Conservation (phyloP, 805 yeast species). For the Sugiyamaella marilandica region DNA sequence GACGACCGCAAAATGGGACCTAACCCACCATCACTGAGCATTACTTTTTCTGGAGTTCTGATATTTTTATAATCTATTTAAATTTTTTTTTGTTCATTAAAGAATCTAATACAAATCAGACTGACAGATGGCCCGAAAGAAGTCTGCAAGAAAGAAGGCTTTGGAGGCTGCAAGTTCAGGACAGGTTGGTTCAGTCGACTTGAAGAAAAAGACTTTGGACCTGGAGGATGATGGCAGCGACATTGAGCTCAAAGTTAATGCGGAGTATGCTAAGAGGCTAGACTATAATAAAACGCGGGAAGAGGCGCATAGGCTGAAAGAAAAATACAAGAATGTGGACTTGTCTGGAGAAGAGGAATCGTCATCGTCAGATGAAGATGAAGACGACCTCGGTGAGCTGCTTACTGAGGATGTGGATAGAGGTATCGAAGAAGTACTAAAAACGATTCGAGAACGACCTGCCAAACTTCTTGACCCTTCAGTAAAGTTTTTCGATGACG, state of each 20-base stretch:
- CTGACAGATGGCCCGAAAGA: constrained; percentile 71
- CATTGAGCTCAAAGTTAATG: constrained; percentile 21
- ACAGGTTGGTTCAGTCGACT: not conserved
- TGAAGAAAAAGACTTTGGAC: not conserved
- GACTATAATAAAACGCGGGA: constrained; percentile 33
- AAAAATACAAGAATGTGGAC: constrained; percentile 30
- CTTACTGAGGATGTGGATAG: constrained; percentile 80
- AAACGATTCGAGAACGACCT: constrained; percentile 65
- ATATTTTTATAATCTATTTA: too few species aligned
- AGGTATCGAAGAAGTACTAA: constrained; percentile 68
- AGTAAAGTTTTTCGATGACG: constrained; percentile 68
- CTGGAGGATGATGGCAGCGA: constrained; percentile 18
- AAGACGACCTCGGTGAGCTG: constrained; percentile 87
- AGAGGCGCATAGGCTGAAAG: constrained; percentile 25
- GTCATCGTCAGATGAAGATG: constrained; percentile 54
- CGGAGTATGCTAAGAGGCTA: constrained; percentile 28
- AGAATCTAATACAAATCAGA: too few species aligned
- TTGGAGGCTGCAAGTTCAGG: not conserved
- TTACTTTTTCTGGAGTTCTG: too few species aligned
- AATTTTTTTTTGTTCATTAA: too few species aligned
- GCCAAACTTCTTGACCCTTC: constrained; percentile 60
- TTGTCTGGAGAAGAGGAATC: constrained; percentile 23
- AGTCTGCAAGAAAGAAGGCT: constrained; percentile 49
- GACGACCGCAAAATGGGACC: not conserved
- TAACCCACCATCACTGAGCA: not conserved